These are phyloP conservation scores for Astrocystis sublimbata DNA, from an alignment of 495 filamentous ascomycete genomes.

Conservation along the genomic window DNA sequence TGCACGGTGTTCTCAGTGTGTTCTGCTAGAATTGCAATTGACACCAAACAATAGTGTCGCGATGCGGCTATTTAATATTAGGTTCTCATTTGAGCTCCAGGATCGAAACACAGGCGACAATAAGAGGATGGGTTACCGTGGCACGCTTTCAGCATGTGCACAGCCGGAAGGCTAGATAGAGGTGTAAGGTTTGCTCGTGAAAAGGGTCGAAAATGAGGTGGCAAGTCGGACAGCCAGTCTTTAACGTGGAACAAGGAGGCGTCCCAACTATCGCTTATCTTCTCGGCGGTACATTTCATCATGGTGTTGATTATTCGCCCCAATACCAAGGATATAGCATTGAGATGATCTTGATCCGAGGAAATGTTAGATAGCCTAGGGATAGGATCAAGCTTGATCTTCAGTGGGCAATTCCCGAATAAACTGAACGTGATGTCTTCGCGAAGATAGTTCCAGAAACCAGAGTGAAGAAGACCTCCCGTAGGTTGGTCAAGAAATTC, in stretches of 20 bases:
- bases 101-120: too few relatives aligned
- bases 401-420: conserved; percentile 32
- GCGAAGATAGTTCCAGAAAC: conserved; percentile 44
- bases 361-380: conserved; percentile 10
- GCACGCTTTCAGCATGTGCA: conserved; percentile 31
- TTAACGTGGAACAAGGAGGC: conserved; percentile 19
- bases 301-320: conserved; percentile 38
- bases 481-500: conserved; percentile 6
- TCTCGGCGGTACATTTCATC: conserved; percentile 14
- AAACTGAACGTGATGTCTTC: conserved; percentile 44
- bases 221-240: conserved; percentile 24
- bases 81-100: background rate
- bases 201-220: conserved; percentile 25
- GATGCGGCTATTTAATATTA: conserved; percentile 23
- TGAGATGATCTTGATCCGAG: conserved; percentile 33
- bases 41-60: conserved; percentile 36
- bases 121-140: conserved; percentile 27
- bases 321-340: conserved; percentile 33
- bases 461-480: conserved; percentile 31
- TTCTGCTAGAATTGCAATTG: conserved; percentile 27
- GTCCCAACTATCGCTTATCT: conserved; percentile 9
- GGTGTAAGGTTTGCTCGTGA: background rate
- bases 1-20: conserved; percentile 13
- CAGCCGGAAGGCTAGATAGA: conserved; percentile 21
- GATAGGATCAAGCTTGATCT: conserved; percentile 34